These are phyloP conservation scores for Helichrysum umbraculigerum DNA, from an alignment of 129 eudicot species.

Conservation along the genomic window DNA sequence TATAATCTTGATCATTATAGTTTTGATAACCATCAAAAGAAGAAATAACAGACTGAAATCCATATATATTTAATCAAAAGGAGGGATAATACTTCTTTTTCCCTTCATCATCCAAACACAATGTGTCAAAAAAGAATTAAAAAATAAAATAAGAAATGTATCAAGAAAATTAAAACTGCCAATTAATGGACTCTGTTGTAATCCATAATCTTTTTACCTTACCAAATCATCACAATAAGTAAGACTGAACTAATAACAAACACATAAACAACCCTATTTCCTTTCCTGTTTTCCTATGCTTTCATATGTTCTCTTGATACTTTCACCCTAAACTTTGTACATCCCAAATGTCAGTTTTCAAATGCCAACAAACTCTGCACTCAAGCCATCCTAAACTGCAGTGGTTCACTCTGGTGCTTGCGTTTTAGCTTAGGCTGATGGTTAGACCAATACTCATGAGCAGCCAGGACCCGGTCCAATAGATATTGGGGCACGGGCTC, in stretches of 20 bases:
- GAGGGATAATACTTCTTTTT: too few relatives aligned
- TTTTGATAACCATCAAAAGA: too few relatives aligned
- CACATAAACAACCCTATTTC: conserved; percentile 1
- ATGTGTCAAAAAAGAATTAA: neutral
- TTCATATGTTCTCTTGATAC: neutral
- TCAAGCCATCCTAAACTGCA: conserved; percentile 32
- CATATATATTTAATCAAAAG: too few relatives aligned
- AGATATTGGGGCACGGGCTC: conserved; percentile 89
- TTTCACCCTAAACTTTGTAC: conserved; percentile 14
- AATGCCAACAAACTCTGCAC: conserved; percentile 17
- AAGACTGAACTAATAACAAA: neutral
- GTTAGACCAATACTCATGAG: conserved; percentile 76
- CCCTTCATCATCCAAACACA: neutral
- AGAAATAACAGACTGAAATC: too few relatives aligned
- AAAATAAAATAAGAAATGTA: neutral
- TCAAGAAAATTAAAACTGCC: conserved; percentile 6
- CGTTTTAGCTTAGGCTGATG: conserved; percentile 64
- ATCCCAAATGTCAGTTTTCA: neutral
- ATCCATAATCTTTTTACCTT: neutral
- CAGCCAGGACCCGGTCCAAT: conserved; percentile 71
- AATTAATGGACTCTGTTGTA: neutral
- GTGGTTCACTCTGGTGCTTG: conserved; percentile 54
- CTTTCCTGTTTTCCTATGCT: neutral
- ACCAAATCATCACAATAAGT: conserved; percentile 10
- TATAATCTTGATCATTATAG: too few relatives aligned